Conservation (phyloP, 2,329 filamentous ascomycete species). For the Fusarium tupiense region DNA sequence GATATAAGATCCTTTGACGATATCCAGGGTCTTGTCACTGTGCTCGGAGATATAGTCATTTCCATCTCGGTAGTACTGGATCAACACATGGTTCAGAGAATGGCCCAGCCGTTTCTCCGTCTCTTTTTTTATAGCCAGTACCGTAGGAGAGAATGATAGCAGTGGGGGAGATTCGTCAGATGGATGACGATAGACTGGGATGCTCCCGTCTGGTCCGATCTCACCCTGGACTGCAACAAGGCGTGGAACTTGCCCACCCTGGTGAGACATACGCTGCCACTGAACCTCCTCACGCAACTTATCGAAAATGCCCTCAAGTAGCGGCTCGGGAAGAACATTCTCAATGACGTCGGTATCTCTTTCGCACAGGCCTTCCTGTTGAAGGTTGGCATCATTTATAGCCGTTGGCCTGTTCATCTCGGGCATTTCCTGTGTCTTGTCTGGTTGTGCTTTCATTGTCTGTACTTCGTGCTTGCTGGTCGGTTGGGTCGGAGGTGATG, state of each 20-base stretch:
- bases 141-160: constrained; percentile 77
- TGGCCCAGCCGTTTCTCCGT: constrained; percentile 82
- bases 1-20: constrained; percentile 81
- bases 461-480: not conserved
- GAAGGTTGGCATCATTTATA: constrained; percentile 12
- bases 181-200: constrained; percentile 95
- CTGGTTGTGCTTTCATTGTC: not conserved
- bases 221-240: constrained; percentile 89
- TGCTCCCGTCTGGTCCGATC: constrained; percentile 72
- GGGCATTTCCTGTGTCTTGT: constrained; percentile 2
- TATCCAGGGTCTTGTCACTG: constrained; percentile 95
- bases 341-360: constrained; percentile 82
- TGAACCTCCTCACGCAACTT: constrained; percentile 77
- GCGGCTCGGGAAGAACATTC: constrained; percentile 69
- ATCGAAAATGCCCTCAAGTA: constrained; percentile 72
- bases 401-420: constrained; percentile 4
- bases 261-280: constrained; percentile 94
- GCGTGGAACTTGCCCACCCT: constrained; percentile 89
- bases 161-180: constrained; percentile 86
- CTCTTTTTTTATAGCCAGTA: constrained; percentile 72
- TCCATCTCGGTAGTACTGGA: constrained; percentile 91
- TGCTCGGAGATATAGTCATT: constrained; percentile 96
- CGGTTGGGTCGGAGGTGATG: not conserved
- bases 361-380: constrained; percentile 72
- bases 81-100: constrained; percentile 87